A percentile compares a stretch with the other conserved stretches of the same genome.
These are phyloP conservation scores for Dactylellina haptotyla DNA, from an alignment of 2,329 filamentous ascomycete species.

Conservation along the genomic window DNA sequence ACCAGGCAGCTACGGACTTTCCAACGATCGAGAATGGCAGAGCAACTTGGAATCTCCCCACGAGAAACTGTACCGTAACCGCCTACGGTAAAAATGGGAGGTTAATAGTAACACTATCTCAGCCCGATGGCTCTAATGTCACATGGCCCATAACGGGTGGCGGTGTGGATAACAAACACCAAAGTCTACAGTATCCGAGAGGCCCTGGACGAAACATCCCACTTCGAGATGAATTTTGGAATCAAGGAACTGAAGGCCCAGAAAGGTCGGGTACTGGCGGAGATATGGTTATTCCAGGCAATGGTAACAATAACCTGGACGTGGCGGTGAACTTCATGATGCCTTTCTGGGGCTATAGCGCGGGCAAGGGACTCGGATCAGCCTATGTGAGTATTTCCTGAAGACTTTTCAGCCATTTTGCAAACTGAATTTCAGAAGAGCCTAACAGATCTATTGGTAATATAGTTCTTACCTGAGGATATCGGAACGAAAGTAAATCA, in stretches of 20 bases:
- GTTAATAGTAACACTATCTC: conserved; percentile 1
- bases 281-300: conserved; percentile 11
- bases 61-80: conserved; percentile 5
- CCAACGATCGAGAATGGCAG: neutral
- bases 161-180: conserved; percentile 14
- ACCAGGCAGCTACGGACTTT: neutral
- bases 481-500: conserved; percentile 10
- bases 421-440: neutral
- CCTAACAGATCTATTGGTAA: neutral
- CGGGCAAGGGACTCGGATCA: conserved; percentile 1
- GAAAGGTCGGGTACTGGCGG: conserved; percentile 11
- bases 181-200: conserved; percentile 21
- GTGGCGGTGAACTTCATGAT: conserved; percentile 21
- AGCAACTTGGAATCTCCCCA: conserved; percentile 1
- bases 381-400: conserved; percentile 12
- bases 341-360: conserved; percentile 23
- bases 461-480: conserved; percentile 17
- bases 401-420: neutral
- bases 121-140: conserved; percentile 11
- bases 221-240: conserved; percentile 17
- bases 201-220: conserved; percentile 22
- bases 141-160: conserved; percentile 26
- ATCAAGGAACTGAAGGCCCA: neutral
- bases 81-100: neutral
- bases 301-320: neutral